Percentiles rank a stretch among this genome's conserved stretches.
Evolutionary conservation across 768 basidiomycete species (phyloP).

Genomic region (Mrakia hoshinonis): DNA sequence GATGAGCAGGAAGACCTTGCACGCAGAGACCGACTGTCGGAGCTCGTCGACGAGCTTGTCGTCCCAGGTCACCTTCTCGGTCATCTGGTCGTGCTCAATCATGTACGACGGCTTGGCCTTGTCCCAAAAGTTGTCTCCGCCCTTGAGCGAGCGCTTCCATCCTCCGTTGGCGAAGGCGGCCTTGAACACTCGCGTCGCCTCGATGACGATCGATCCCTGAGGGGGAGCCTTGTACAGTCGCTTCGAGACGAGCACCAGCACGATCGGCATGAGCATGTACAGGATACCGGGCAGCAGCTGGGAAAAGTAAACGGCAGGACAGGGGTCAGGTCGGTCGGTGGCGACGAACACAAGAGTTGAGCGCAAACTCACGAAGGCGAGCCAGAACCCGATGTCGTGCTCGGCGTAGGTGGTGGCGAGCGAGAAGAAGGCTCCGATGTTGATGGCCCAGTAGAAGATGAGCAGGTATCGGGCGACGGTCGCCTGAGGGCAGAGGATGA

Average conservation of each 20-base stretch:
- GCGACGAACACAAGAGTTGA: not conserved
- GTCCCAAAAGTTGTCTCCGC: conserved; percentile 38
- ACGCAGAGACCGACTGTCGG: conserved; percentile 36
- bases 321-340: no score
- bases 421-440: conserved; percentile 39
- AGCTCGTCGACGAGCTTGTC: conserved; percentile 40
- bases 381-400: conserved; percentile 29
- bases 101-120: conserved; percentile 4
- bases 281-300: conserved; percentile 38
- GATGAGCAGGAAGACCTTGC: conserved; percentile 36
- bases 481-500: conserved; percentile 20
- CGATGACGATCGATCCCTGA: conserved; percentile 39
- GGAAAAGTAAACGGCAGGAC: conserved; percentile 25
- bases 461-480: conserved; percentile 11
- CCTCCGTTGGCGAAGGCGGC: conserved; percentile 28
- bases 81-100: not conserved
- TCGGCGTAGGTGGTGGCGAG: conserved; percentile 37
- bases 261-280: conserved; percentile 33
- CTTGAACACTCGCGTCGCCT: conserved; percentile 30
- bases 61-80: conserved; percentile 35
- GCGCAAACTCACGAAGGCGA: conserved; percentile 31
- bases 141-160: conserved; percentile 32
- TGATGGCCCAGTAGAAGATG: conserved; percentile 30
- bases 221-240: conserved; percentile 38
- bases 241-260: conserved; percentile 22